A percentile compares a stretch with the other conserved stretches of the same genome.
Conservation (phyloP, 2,329 filamentous ascomycete species). For the Saccharata proteae region DNA sequence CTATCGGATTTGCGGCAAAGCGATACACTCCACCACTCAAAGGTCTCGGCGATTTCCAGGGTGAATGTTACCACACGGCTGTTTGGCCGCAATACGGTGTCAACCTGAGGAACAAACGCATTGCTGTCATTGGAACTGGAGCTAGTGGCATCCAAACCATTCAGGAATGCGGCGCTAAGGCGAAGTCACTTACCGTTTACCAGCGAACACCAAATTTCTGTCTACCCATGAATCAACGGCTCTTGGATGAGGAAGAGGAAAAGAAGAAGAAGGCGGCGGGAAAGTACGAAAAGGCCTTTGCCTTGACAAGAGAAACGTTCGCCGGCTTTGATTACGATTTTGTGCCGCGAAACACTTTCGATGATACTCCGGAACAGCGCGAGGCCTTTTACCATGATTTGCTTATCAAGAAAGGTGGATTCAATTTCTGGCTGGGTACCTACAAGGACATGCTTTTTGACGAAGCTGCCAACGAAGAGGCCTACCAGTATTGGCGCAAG, state of each 20-base stretch:
- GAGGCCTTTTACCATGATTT: conserved; percentile 32
- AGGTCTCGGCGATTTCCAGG: conserved; percentile 14
- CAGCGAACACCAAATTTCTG: conserved; percentile 14
- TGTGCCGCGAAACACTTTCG: conserved; percentile 40
- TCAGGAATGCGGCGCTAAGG: conserved; percentile 11
- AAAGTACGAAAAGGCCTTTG: conserved; percentile 30
- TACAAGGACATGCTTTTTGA: conserved; percentile 30
- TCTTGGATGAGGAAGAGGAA: conserved; percentile 12
- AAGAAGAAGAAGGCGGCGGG: conserved; percentile 17
- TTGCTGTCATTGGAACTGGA: conserved; percentile 9
- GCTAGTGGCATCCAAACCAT: conserved; percentile 8
- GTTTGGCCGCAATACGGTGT: conserved; percentile 6
- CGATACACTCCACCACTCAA: conserved; percentile 23
- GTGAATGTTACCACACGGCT: conserved; percentile 3
- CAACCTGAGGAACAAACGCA: conserved; percentile 5
- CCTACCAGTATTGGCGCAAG: conserved; percentile 37
- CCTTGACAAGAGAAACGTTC: no score
- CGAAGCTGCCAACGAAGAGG: conserved; percentile 29
- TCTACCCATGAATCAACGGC: conserved; percentile 16
- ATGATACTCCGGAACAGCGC: conserved; percentile 30
- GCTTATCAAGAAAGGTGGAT: conserved; percentile 28
- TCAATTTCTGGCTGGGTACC: conserved; percentile 31
- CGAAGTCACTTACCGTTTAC: conserved; percentile 2
- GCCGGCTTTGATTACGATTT: conserved; percentile 49
- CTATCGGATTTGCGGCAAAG: conserved; percentile 19